Base-by-base conservation (phyloP, 768 basidiomycete genomes). In the Boletus insuetus region DNA sequence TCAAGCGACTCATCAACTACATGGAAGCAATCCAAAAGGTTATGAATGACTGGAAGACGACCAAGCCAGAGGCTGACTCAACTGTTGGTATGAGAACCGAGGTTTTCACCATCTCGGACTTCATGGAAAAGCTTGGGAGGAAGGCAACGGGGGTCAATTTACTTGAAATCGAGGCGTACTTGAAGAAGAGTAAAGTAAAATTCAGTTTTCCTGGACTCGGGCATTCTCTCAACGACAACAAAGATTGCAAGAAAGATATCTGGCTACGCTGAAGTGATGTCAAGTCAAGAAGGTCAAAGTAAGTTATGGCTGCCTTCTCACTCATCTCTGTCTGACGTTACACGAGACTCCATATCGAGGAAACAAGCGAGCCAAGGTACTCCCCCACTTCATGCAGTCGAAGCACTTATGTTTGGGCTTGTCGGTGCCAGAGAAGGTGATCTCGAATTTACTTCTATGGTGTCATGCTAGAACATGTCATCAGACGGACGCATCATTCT, bases 171-270 rank as follows among this genome's bases (percentile, higher is more conserved):
- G 89, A 88, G 60, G 71, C 73, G 11, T 98, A 97, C 72, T 72
- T 98, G 51, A 86, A 81, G 67, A 81, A 76, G 56, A 95, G 93
- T 69, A 96, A 94, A 80, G 92, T 73, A 91, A 92, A 77, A 88
- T 19, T 7, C 22, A 41, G 14, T 19, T 14, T 31, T 48, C 44
- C 2, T 35, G 6, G 37, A 11, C 32, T 52, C n/a, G 16, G 22
- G 11, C 47, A 14, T 24, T 20, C 19, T 49, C 46, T 60, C 6
- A 51, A 53, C 12, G 35, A 26, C 20, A 8, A 4, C 13, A 4
- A 55, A 87, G 82, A 79, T 89, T 52, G 86, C 87, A 8, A 77
- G 85, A 61, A 89, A 94, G 69, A 90, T 94, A 50, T 84, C 91
- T n/a, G 83, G 91, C 1, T 97, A 95, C 69, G 81, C 84, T 22